Base-by-base conservation (phyloP, 2,329 filamentous ascomycete species). In the Cercospora nicotianae region DNA sequence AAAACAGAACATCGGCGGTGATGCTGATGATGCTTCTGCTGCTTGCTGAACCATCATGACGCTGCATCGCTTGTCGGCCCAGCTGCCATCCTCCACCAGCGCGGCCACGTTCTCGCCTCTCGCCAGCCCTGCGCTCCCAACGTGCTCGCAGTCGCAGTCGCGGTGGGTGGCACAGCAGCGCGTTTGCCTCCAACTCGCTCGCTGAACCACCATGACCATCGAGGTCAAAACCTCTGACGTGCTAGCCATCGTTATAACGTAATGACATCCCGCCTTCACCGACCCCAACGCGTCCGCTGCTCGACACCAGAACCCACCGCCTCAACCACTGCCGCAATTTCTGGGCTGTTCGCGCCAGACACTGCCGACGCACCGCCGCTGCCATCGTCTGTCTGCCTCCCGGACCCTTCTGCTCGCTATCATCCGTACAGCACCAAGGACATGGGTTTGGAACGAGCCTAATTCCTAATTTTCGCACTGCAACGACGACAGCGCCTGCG, bases 361-460 rank as follows among this genome's bases (percentile, higher is more conserved):
- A 31, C 30, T 33, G 58, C 36, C 58, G 58, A 36, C 13, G 58
- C 31, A n/a, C n/a, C 31, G 59, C 36, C 26, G 59, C 33, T 36
- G 33, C 45, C 0, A 23, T 51, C 45, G 45, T 51, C 36, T n/a
- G 36, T 42, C 36, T n/a, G 36, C 45, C 45, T 7, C 30, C n/a
- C 42, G 10, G 20, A 6, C 12, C 45, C 12, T n/a, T 28, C 42
- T n/a, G 39, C 39, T 33, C 42, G 42, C 60, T 31, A 48, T 61
- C 36, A 30, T 18, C 59, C 59, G 36, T 48, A 20, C 39, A 33
- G 58, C 28, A 48, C 64, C 64, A 55, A 12, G 28, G 26, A 58
- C 64, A 61, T 60, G 63, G 63, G 45, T 61, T 30, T 4, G 64
- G 57, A 55, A 60, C 64, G 42, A 65, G 57, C n/a, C 59, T 61